These are phyloP conservation scores for Talaromyces trachyspermus DNA, from an alignment of 495 filamentous ascomycete genomes.

Conservation along the genomic window DNA sequence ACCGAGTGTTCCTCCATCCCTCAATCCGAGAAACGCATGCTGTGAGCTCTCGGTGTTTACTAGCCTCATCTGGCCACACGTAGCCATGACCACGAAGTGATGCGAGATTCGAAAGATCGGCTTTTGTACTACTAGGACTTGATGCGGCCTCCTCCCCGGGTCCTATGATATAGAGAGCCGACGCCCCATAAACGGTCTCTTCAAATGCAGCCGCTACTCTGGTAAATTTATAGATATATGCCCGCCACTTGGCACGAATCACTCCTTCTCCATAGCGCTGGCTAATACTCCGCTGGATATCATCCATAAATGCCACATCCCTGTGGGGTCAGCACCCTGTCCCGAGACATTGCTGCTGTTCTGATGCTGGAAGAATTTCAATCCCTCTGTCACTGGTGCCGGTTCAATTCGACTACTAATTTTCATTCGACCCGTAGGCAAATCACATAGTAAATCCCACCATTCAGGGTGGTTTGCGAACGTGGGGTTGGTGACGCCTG, in stretches of 20 bases:
- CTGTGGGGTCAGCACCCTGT: slow-evolving; percentile 58
- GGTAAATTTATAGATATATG: slow-evolving; percentile 85
- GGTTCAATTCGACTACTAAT: slow-evolving; percentile 77
- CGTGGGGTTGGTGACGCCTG: slow-evolving; percentile 93
- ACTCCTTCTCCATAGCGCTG: slow-evolving; percentile 84
- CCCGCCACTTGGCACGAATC: slow-evolving; percentile 81
- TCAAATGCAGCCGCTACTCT: slow-evolving; percentile 90
- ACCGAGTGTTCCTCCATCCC: slow-evolving; percentile 89
- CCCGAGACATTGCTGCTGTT: slow-evolving; percentile 45
- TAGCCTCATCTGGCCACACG: slow-evolving; percentile 79
- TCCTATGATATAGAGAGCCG: slow-evolving; percentile 80
- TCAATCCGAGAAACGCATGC: slow-evolving; percentile 89
- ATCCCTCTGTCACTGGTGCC: slow-evolving; percentile 70
- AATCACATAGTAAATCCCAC: slow-evolving; percentile 97
- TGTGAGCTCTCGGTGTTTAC: slow-evolving; percentile 76
- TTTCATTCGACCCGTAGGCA: slow-evolving; percentile 86
- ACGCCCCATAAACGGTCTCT: slow-evolving; percentile 86
- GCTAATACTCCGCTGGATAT: slow-evolving; percentile 72
- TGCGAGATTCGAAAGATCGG: slow-evolving; percentile 46
- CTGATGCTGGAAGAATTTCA: slow-evolving; percentile 79
- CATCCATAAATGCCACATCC: slow-evolving; percentile 87
- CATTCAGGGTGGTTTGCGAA: slow-evolving; percentile 93
- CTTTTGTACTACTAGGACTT: slow-evolving; percentile 38
- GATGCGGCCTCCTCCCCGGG: slow-evolving; percentile 40
- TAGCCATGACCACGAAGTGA: slow-evolving; percentile 78